Conservation (phyloP, 2,329 filamentous ascomycete species). For the Epichloe bromicola region DNA sequence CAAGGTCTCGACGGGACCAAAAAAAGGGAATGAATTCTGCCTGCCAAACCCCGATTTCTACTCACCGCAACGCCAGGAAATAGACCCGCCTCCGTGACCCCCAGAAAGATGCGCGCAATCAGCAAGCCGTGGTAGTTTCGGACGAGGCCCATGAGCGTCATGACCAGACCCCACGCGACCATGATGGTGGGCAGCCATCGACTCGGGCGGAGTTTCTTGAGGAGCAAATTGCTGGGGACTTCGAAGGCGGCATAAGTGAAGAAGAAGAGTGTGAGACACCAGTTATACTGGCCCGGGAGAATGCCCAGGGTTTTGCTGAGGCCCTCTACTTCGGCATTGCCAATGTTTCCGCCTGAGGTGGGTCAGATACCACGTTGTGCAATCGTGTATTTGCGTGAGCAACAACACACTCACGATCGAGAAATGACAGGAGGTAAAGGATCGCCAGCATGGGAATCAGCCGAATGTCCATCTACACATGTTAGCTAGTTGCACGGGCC, state of each 20-base stretch:
- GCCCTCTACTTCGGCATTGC: constrained; percentile 53
- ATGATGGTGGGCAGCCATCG: constrained; percentile 69
- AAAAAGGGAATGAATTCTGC: neutral
- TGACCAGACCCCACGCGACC: constrained; percentile 40
- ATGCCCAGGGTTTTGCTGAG: constrained; percentile 41
- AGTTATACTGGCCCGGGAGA: constrained; percentile 56
- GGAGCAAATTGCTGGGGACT: constrained; percentile 61
- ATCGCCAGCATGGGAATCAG: constrained; percentile 50
- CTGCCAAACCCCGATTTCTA: constrained; percentile 1
- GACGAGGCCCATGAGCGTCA: constrained; percentile 42
- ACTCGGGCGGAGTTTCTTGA: constrained; percentile 61
- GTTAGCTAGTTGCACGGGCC: neutral
- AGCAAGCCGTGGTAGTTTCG: constrained; percentile 33
- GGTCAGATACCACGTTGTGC: neutral
- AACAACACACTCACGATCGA: constrained; percentile 41
- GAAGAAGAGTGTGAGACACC: constrained; percentile 61
- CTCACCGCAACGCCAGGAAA: constrained; percentile 47
- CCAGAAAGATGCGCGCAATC: constrained; percentile 42
- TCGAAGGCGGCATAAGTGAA: constrained; percentile 65
- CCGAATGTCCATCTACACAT: constrained; percentile 33
- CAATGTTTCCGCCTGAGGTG: constrained; percentile 41
- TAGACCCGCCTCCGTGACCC: constrained; percentile 53
- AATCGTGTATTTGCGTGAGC: neutral
- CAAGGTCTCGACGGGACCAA: neutral
- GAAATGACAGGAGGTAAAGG: constrained; percentile 55